phyloP scores from a whole-genome alignment of 345 rosid genomes.

The Limnanthes douglasii region DNA sequence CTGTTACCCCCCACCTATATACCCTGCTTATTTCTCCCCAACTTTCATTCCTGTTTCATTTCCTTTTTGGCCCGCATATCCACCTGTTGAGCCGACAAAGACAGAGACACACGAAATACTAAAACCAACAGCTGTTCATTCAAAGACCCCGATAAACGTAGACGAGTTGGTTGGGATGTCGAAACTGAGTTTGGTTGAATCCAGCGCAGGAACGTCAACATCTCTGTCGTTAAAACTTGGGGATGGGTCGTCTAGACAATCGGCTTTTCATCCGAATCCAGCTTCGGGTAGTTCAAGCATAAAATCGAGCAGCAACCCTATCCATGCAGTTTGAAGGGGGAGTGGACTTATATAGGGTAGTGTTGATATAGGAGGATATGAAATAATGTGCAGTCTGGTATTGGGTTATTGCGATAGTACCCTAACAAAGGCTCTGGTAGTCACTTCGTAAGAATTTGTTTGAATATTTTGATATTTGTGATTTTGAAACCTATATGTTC shows the following conservation, averaged over 20 bases:
- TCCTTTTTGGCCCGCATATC: conserved; percentile 62
- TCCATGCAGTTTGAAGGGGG: conserved; percentile 42
- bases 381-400: too few relatives aligned
- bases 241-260: conserved; percentile 64
- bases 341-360: too few relatives aligned
- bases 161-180: conserved; percentile 93
- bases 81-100: conserved; percentile 24
- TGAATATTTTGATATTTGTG: too few relatives aligned
- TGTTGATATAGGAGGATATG: too few relatives aligned
- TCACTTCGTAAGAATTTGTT: too few relatives aligned
- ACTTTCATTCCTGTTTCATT: conserved; percentile 53
- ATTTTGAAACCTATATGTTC: too few relatives aligned
- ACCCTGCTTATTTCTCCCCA: conserved; percentile 67
- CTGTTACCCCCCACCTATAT: conserved; percentile 43
- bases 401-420: too few relatives aligned
- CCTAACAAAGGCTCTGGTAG: too few relatives aligned
- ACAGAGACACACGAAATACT: conserved; percentile 52
- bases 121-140: conserved; percentile 72
- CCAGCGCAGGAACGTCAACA: conserved; percentile 33
- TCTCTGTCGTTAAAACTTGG: conserved; percentile 62
- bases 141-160: conserved; percentile 77
- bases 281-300: conserved; percentile 35
- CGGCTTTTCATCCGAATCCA: conserved; percentile 90
- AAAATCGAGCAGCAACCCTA: conserved; percentile 30
- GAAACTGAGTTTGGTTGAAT: conserved; percentile 67